Percentiles rank a stretch among this genome's conserved stretches.
Evolutionary conservation across 371 early-diverging fungal species (phyloP).

Genomic region (Mucor mucedo): DNA sequence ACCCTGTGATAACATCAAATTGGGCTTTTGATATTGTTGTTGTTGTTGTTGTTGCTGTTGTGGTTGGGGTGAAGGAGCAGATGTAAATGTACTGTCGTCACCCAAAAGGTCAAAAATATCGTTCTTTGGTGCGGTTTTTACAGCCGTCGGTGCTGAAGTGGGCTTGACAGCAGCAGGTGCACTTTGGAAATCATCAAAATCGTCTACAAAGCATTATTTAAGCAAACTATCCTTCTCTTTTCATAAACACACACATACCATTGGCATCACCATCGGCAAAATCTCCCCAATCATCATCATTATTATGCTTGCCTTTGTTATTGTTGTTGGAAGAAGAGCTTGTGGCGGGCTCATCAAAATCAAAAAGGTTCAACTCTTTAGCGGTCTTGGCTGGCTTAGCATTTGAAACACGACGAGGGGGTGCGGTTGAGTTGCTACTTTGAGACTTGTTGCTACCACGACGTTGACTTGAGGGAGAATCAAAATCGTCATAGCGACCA

Average conservation of each 20-base stretch:
- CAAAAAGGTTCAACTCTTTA: constrained; percentile 55
- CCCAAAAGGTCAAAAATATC: constrained; percentile 56
- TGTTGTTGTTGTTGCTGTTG: constrained; percentile 21
- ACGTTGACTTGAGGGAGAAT: constrained; percentile 3
- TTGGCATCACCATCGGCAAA: constrained; percentile 48
- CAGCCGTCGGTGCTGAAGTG: not conserved
- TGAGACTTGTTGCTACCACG: not conserved
- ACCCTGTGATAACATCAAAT: constrained; percentile 16
- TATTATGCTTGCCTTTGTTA: constrained; percentile 1
- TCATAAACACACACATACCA: not conserved
- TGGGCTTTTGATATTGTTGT: constrained; percentile 19
- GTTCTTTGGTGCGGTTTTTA: constrained; percentile 17
- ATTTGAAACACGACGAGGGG: constrained; percentile 9
- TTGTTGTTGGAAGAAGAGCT: not conserved
- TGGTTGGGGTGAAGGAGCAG: constrained; percentile 14
- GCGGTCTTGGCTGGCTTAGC: constrained; percentile 41
- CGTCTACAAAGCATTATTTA: constrained; percentile 25
- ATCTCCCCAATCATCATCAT: constrained; percentile 62
- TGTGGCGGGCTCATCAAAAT: constrained; percentile 51
- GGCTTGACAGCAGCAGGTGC: constrained; percentile 38
- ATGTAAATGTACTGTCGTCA: constrained; percentile 32
- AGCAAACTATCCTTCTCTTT: no score
- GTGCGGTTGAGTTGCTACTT: not conserved
- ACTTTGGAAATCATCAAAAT: constrained; percentile 72
- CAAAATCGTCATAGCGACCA: constrained; percentile 22